Base-by-base conservation (phyloP, 140 eudicot species). In the Flaveria floridana region DNA sequence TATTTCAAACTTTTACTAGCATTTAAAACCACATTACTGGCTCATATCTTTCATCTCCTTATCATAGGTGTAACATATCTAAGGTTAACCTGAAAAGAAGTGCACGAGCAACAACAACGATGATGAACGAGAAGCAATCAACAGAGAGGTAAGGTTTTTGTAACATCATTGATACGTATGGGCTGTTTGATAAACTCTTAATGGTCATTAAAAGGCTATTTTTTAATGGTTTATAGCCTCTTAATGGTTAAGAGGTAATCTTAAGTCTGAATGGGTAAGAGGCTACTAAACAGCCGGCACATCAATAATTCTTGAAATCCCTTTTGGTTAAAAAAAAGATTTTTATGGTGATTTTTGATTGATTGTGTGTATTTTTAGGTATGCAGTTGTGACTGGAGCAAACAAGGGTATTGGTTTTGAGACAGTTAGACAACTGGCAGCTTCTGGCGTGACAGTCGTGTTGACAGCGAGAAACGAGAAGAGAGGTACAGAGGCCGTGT, bases 321-420 rank as follows among this genome's bases (percentile, higher is more conserved):
- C 0, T 5, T 34, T 34, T 6, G 8, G 0, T 34, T 34, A 34
- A 34, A 0, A 34, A 30, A 34, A 34, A 5, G 41, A 6, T 21
- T 6, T 2, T 0, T 0, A 19, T 30, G 64, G 11, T 7, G 2
- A 6, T 47, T 23, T 46, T 1, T 48, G 13, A 23, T 63, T 72
- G 37, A 51, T 69, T 50, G 46, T 4, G 19, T 14, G 46, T 30
- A 51, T 5, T 21, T 59, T 57, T 16, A 39, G 96, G 85, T 82
- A 76, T 81, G 97, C 96, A 19, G 96, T 92, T 71, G 95, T 92
- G 65, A 92, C 97, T 0, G 96, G 96, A 75, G 96, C 96, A 53
- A 92, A 92, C 80, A 89, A 87, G 87, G 97, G 97, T 23, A 92
- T 89, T 15, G 97, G 97, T 11, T 65, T 87, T 3, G 96, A 92